phyloP scores from a whole-genome alignment of 164 flowering plant genomes.

The Nymphaea colorata region DNA sequence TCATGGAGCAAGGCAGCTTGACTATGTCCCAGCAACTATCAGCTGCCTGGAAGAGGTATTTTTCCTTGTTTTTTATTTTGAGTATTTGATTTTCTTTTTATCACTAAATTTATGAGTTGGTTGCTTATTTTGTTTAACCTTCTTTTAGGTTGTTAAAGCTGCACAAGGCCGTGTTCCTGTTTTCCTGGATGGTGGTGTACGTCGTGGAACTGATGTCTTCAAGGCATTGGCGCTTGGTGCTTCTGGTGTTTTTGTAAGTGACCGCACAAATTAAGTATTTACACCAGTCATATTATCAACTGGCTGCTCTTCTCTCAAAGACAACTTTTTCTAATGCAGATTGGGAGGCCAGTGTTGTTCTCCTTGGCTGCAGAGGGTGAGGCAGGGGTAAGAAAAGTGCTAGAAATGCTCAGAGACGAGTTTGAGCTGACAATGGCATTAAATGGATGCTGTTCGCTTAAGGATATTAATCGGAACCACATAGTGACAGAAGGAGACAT shows the following conservation, averaged over 20 bases:
- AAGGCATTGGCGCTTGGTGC: conserved; percentile 97
- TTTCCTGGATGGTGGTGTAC: conserved; percentile 67
- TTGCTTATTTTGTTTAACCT: neutral
- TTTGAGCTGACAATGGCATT: conserved; percentile 93
- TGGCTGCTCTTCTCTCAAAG: neutral
- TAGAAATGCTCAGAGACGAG: conserved; percentile 88
- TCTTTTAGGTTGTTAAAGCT: conserved; percentile 47
- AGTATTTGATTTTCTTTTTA: neutral
- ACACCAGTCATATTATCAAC: neutral
- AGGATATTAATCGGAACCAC: conserved; percentile 79
- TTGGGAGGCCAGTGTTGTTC: conserved; percentile 86
- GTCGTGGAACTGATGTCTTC: conserved; percentile 96
- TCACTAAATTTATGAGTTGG: neutral
- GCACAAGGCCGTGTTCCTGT: conserved; percentile 52
- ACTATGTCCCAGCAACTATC: conserved; percentile 80
- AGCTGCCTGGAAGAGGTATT: conserved; percentile 78
- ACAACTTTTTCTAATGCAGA: conserved; percentile 22
- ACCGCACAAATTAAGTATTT: neutral
- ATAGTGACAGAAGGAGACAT: conserved; percentile 51
- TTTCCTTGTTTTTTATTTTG: neutral
- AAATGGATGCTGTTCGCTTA: conserved; percentile 76
- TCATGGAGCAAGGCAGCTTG: conserved; percentile 96
- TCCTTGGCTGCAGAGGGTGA: conserved; percentile 88
- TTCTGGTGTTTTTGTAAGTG: conserved; percentile 79
- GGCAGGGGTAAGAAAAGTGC: conserved; percentile 79